Base-by-base conservation (phyloP, 305 asterid genomes). In the Fraxinus floribunda region DNA sequence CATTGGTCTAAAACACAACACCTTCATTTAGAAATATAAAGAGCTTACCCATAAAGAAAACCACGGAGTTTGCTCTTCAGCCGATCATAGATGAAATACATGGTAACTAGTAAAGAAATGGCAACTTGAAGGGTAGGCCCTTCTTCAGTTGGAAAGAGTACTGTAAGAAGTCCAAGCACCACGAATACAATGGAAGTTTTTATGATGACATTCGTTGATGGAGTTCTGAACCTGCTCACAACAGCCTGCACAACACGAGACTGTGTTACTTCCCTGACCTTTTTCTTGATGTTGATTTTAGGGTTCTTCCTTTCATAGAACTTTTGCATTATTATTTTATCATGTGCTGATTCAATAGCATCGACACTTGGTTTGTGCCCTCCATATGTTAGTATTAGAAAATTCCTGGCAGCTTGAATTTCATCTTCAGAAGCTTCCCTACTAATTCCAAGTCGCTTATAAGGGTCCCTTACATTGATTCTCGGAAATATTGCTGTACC, bases 91-190 rank as follows among this genome's bases (percentile, higher is more conserved):
- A 96, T 82, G 82, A 96, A 94, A 86, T 96, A 96, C 78, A 92
- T 79, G 34, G 99, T 87, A 68, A 81, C 89, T 64, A 96, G 84
- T 88, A 96, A 85, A 70, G 99, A 96, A 85, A 93, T 79, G 62
- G 92, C 95, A 77, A 96, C 99, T 90, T 96, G 99, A 86, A 96
- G 91, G 20, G 98, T 95, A 0, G 99, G 99, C 20, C 98, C 99
- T 85, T 95, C 99, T 90, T 95, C 99, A 7, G 98, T 94, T 70
- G 99, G 99, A 87, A 94, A 95, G 84, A 95, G 93, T 29, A 94
- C 88, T 10, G 98, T 94, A 80, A 95, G 93, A 26, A 83, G 92
- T 75, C 97, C 99, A 9, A 95, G 97, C 79, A 87, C 87, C 64
- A 90, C 35, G 82, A 93, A 95, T 44, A 95, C 94, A 24, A 92